Evolutionary conservation across 2,329 filamentous ascomycete species (phyloP).

Genomic region (Chaetomiaceae sp.): DNA sequence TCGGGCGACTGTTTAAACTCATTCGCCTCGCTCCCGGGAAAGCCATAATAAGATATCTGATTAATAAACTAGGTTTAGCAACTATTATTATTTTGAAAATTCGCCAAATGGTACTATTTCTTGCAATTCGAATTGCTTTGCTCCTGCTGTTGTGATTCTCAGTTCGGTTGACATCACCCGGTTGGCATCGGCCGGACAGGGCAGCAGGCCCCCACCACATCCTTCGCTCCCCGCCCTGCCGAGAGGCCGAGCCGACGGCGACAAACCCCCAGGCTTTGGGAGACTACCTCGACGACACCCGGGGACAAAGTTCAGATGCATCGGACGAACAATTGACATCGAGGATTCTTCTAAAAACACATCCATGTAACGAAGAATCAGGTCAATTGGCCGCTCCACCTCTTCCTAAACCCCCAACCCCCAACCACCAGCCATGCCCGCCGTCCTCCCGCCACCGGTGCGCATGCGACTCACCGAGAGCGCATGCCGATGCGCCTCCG

Average conservation of each 20-base stretch:
- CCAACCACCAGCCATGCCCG: not conserved
- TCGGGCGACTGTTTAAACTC: no score
- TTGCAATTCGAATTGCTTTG: no score
- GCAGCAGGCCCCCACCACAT: constrained; percentile 2
- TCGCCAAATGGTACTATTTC: no score
- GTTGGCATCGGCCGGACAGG: constrained; percentile 14
- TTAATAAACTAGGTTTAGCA: no score
- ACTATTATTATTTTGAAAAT: no score
- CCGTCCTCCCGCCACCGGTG: not conserved
- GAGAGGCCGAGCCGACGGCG: constrained; percentile 18
- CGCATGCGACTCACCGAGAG: not conserved
- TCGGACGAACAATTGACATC: not conserved
- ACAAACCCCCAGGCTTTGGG: not conserved
- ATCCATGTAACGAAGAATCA: not conserved
- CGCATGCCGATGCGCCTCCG: not conserved
- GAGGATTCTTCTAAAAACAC: no score
- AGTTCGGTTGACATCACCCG: constrained; percentile 12
- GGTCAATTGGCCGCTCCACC: not conserved
- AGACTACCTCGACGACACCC: not conserved
- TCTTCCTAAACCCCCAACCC: no score
- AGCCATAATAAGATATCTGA: no score
- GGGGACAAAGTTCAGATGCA: no score
- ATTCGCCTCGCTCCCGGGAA: no score
- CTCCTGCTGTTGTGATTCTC: no score
- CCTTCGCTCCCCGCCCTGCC: constrained; percentile 12